These are phyloP conservation scores for Mycena crocata DNA, from an alignment of 768 basidiomycete species.

Conservation along the genomic window DNA sequence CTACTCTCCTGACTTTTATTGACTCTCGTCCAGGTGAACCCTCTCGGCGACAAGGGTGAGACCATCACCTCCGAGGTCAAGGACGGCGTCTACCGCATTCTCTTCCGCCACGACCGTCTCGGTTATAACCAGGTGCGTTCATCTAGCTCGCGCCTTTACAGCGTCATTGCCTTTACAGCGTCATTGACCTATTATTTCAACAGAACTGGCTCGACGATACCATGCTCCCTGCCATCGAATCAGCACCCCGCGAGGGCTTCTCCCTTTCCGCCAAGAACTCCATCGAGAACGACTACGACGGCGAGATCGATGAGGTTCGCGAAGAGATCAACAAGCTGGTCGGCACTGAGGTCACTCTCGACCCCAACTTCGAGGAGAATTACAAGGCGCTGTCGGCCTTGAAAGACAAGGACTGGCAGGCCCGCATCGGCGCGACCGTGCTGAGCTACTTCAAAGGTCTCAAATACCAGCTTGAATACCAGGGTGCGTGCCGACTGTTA, in stretches of 20 bases:
- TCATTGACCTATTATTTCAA: not conserved
- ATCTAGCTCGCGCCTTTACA: no score
- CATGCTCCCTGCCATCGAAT: slow-evolving; percentile 48
- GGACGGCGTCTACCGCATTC: slow-evolving; percentile 54
- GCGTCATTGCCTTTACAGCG: not conserved
- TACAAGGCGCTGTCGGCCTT: slow-evolving; percentile 39
- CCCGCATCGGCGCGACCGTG: slow-evolving; percentile 40
- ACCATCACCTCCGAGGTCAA: slow-evolving; percentile 49
- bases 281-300: slow-evolving; percentile 47
- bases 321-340: slow-evolving; percentile 45
- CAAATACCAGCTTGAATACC: slow-evolving; percentile 43
- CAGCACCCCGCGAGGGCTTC: slow-evolving; percentile 47
- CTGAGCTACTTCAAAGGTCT: slow-evolving; percentile 49
- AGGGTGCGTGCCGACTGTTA: slow-evolving; percentile 28
- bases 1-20: not conserved
- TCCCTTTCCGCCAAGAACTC: slow-evolving; percentile 47
- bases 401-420: slow-evolving; percentile 43
- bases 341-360: slow-evolving; percentile 46
- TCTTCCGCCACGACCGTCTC: slow-evolving; percentile 47
- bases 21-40: slow-evolving; percentile 13
- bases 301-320: slow-evolving; percentile 42
- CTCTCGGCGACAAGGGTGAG: slow-evolving; percentile 39
- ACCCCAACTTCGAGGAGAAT: slow-evolving; percentile 52
- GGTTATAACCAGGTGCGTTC: slow-evolving; percentile 42
- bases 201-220: slow-evolving; percentile 37